phyloP scores from a whole-genome alignment of 345 rosid genomes.

The Carallia pectinifolia region DNA sequence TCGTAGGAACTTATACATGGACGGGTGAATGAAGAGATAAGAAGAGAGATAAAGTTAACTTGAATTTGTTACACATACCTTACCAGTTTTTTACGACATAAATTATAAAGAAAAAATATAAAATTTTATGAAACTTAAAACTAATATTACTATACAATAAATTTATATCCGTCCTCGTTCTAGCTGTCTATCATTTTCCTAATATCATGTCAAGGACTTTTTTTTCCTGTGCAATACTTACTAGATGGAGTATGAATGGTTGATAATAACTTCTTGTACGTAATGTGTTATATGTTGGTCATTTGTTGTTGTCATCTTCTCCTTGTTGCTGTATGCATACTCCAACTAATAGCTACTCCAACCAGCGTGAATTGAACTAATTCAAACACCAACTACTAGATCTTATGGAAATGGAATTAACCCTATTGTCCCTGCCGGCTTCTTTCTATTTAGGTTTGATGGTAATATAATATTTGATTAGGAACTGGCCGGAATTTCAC shows the following conservation, averaged over 20 bases:
- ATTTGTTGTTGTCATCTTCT: conserved; percentile 41
- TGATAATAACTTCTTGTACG: background rate
- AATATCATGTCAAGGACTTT: conserved; percentile 9
- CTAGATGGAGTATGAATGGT: conserved; percentile 20
- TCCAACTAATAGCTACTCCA: conserved; percentile 21
- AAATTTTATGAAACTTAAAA: no score
- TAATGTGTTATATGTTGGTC: conserved; percentile 33
- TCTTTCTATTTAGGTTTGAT: conserved; percentile 19
- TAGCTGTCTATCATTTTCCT: background rate
- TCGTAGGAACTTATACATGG: no score
- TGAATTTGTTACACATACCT: no score
- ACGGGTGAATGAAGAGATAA: no score
- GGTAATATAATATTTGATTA: conserved; percentile 12
- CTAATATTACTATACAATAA: no score
- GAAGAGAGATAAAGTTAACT: no score
- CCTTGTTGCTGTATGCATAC: conserved; percentile 21
- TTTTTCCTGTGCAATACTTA: conserved; percentile 1
- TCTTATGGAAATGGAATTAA: conserved; percentile 25
- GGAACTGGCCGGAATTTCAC: conserved; percentile 20
- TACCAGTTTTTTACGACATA: no score
- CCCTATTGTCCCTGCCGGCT: conserved; percentile 60
- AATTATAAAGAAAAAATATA: no score
- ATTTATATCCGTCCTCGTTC: no score
- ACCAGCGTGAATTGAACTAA: conserved; percentile 14
- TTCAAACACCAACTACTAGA: conserved; percentile 42